Evolutionary conservation across 208 protist species (phyloP).

Genomic region (Lotmaria passim): DNA sequence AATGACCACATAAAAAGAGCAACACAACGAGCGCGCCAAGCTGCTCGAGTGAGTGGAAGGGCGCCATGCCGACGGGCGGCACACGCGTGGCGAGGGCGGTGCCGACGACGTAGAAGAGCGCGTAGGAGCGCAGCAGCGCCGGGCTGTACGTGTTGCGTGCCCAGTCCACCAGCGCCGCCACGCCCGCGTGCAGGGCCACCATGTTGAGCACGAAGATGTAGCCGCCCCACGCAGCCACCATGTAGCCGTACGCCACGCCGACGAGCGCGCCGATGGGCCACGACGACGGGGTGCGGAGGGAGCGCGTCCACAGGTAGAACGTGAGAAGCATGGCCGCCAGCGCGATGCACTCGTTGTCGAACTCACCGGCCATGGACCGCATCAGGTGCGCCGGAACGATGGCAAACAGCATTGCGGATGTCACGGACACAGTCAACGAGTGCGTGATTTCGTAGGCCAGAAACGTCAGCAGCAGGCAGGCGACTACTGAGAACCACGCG

Average conservation of each 20-base stretch:
- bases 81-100: slow-evolving; percentile 95
- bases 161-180: slow-evolving; percentile 85
- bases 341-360: slow-evolving; percentile 99
- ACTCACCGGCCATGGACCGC: slow-evolving; percentile 98
- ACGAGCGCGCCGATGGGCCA: slow-evolving; percentile 61
- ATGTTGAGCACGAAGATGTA: slow-evolving; percentile 99
- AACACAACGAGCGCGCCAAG: slow-evolving; percentile 93
- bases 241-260: slow-evolving; percentile 88
- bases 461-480: slow-evolving; percentile 37
- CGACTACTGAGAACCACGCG: slow-evolving; percentile 91
- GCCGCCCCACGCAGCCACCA: slow-evolving; percentile 96
- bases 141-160: slow-evolving; percentile 74
- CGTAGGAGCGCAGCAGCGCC: slow-evolving; percentile 94
- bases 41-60: slow-evolving; percentile 95
- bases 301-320: slow-evolving; percentile 93
- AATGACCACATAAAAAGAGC: slow-evolving; percentile 41
- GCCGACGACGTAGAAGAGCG: slow-evolving; percentile 95
- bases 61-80: slow-evolving; percentile 93
- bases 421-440: slow-evolving; percentile 82
- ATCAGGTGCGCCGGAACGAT: slow-evolving; percentile 93
- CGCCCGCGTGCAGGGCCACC: slow-evolving; percentile 94
- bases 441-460: slow-evolving; percentile 61
- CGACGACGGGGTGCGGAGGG: slow-evolving; percentile 48
- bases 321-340: slow-evolving; percentile 96
- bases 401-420: slow-evolving; percentile 80